Conservation (phyloP, 2,329 filamentous ascomycete genomes). For the Fusarium compactum region DNA sequence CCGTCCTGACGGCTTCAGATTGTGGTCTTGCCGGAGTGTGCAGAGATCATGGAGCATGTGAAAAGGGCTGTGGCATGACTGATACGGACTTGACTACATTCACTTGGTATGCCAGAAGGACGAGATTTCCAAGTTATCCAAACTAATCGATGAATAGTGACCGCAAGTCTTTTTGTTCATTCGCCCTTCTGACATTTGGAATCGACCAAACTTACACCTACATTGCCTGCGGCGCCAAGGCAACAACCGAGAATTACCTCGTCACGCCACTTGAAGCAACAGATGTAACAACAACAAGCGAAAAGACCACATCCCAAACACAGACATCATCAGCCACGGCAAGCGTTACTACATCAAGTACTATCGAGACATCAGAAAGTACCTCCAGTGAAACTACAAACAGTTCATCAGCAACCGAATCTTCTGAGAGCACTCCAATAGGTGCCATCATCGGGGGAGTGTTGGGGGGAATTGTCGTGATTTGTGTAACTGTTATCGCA, state of each 20-base stretch:
- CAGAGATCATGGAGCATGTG: slow-evolving; percentile 50
- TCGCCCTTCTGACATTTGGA: slow-evolving; percentile 50
- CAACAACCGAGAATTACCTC: slow-evolving; percentile 46
- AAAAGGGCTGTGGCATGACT: slow-evolving; percentile 50
- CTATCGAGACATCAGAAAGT: background rate
- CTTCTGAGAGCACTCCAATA: slow-evolving; percentile 16
- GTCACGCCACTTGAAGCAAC: slow-evolving; percentile 28
- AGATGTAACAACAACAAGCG: background rate
- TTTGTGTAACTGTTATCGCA: slow-evolving; percentile 29
- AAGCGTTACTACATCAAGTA: background rate
- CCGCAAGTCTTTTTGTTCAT: slow-evolving; percentile 49
- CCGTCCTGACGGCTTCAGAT: slow-evolving; percentile 51
- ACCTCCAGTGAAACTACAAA: background rate
- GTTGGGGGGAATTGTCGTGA: slow-evolving; percentile 52
- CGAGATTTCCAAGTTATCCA: rapidly evolving
- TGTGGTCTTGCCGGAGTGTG: slow-evolving; percentile 56
- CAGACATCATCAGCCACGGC: background rate
- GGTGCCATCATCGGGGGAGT: slow-evolving; percentile 54
- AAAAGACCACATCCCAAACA: slow-evolving; percentile 1
- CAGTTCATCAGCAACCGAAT: background rate
- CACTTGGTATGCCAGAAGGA: slow-evolving; percentile 49
- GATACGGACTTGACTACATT: slow-evolving; percentile 48
- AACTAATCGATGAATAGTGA: background rate
- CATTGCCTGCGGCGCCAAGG: slow-evolving; percentile 51
- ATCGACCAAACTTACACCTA: slow-evolving; percentile 54